phyloP scores from a whole-genome alignment of 306 rosid species.

The Quercus suber region DNA sequence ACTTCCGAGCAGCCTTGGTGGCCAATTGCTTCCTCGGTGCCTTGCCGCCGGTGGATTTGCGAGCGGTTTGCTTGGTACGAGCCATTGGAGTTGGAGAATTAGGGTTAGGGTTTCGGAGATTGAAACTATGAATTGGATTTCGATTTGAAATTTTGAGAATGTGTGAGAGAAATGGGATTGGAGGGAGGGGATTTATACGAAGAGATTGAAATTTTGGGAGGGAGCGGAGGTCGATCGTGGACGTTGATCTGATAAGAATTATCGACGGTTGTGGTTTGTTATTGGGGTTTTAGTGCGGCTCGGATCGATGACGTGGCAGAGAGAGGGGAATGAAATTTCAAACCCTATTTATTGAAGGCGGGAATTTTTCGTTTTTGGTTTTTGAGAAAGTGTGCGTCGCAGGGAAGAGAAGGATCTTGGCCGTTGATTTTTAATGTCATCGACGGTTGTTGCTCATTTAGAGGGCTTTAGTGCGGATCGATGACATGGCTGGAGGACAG shows the following conservation, averaged over 20 bases:
- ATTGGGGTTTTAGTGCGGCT: too few relatives aligned
- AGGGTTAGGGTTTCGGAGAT: background rate
- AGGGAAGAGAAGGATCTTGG: background rate
- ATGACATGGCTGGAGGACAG: background rate
- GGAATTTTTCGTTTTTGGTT: background rate
- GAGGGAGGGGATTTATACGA: background rate
- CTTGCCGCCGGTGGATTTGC: slow-evolving; percentile 34
- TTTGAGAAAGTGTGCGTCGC: background rate
- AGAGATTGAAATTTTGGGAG: background rate
- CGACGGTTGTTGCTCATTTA: background rate
- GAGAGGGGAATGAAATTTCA: background rate
- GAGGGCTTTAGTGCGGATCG: background rate
- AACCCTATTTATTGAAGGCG: background rate
- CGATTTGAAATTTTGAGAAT: too few relatives aligned
- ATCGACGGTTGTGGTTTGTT: background rate
- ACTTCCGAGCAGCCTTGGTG: slow-evolving; percentile 33
- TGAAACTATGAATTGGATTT: background rate
- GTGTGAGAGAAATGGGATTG: background rate
- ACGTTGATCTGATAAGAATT: background rate
- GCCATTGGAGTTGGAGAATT: slow-evolving; percentile 9
- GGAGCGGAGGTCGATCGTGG: background rate
- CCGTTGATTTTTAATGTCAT: background rate
- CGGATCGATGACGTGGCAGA: background rate
- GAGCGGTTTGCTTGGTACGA: slow-evolving; percentile 35
- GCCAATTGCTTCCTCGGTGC: slow-evolving; percentile 38